Conservation (phyloP, 306 rosid species). For the Cicer pinnatifidum region DNA sequence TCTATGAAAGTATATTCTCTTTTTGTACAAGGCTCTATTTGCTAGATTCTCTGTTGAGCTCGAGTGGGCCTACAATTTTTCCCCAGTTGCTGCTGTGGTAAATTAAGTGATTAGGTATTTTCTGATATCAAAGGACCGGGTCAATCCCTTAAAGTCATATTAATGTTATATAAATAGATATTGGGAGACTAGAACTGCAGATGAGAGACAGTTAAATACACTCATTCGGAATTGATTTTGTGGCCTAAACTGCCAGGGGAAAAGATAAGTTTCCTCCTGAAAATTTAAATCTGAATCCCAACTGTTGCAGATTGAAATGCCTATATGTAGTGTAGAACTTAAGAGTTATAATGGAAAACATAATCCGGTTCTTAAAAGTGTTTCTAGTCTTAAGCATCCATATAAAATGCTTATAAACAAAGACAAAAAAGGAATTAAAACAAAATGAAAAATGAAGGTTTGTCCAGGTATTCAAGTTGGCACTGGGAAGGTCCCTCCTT, state of each 20-base stretch:
- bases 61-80: background rate
- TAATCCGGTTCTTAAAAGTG: too few relatives aligned
- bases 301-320: slow-evolving; percentile 15
- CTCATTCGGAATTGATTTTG: background rate
- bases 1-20: slow-evolving; percentile 30
- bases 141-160: slow-evolving; percentile 18
- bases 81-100: slow-evolving; percentile 21
- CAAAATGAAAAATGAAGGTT: slow-evolving; percentile 9
- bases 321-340: background rate
- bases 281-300: slow-evolving; percentile 14
- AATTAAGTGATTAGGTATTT: slow-evolving; percentile 13
- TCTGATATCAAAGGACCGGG: background rate
- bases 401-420: background rate
- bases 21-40: slow-evolving; percentile 1
- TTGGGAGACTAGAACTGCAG: background rate
- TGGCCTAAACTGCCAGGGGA: slow-evolving; percentile 13
- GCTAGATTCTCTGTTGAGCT: background rate
- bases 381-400: background rate
- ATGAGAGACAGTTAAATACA: background rate
- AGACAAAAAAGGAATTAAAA: background rate
- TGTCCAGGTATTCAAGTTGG: slow-evolving; percentile 37
- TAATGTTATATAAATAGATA: background rate
- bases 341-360: background rate
- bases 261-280: background rate
- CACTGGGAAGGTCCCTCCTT: slow-evolving; percentile 25